Evolutionary conservation across 768 basidiomycete genomes (phyloP).

Genomic region (Boletus reticulatus): DNA sequence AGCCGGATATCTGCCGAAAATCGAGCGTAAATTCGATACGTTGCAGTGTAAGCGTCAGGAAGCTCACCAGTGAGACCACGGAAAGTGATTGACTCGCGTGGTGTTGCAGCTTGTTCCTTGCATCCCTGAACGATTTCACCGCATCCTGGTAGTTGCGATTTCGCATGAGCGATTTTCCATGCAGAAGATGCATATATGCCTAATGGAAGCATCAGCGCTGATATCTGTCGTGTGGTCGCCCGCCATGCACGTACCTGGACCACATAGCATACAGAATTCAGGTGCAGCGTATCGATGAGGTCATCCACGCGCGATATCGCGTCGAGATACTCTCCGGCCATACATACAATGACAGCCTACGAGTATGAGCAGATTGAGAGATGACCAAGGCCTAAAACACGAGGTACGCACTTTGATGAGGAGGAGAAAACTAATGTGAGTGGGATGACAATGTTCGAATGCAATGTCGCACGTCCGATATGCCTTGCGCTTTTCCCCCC

Average conservation of each 20-base stretch:
- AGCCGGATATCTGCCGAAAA: background rate
- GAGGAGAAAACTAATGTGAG: background rate
- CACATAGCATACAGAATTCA: background rate
- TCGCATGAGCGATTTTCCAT: background rate
- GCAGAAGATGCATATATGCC: background rate
- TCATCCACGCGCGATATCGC: background rate
- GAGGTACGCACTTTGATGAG: slow-evolving; percentile 1
- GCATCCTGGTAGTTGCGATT: background rate
- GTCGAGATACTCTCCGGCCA: background rate
- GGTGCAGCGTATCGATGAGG: background rate
- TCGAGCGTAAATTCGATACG: background rate
- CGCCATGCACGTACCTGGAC: background rate
- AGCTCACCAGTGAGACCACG: background rate
- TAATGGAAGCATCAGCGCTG: background rate
- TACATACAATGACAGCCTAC: background rate
- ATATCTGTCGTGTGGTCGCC: background rate
- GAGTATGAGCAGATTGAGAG: background rate
- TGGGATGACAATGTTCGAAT: background rate
- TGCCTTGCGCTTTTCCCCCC: background rate
- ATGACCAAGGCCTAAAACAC: background rate
- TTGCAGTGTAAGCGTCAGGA: background rate
- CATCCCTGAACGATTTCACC: background rate
- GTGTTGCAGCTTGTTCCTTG: background rate
- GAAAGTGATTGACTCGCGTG: background rate
- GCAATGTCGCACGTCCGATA: slow-evolving; percentile 1